phyloP scores from a whole-genome alignment of 2,329 filamentous ascomycete species.

The Dactylonectria estremocensis region DNA sequence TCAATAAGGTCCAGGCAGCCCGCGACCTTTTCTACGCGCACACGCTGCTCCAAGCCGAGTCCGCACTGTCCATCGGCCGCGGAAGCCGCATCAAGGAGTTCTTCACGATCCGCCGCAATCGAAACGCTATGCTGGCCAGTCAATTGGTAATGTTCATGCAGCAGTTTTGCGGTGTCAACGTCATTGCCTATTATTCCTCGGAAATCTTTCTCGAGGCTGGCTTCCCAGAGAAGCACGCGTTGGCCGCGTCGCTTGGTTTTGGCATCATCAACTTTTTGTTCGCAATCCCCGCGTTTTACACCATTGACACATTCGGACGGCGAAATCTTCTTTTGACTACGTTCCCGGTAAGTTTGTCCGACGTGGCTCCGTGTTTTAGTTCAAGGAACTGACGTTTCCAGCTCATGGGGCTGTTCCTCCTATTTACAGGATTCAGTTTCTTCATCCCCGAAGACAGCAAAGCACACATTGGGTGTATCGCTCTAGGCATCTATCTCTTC shows the following conservation, averaged over 20 bases:
- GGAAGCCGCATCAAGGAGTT: constrained; percentile 68
- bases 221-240: constrained; percentile 42
- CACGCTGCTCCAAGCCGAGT: constrained; percentile 71
- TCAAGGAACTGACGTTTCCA: not conserved
- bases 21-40: constrained; percentile 71
- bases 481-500: constrained; percentile 52
- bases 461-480: constrained; percentile 47
- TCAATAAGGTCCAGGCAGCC: constrained; percentile 68
- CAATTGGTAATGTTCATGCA: constrained; percentile 78
- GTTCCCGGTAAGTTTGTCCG: constrained; percentile 44
- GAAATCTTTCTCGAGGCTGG: constrained; percentile 43
- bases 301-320: constrained; percentile 74
- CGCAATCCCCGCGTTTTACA: constrained; percentile 50
- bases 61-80: constrained; percentile 47
- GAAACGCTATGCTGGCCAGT: constrained; percentile 65
- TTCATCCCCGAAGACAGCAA: constrained; percentile 44
- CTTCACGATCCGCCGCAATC: constrained; percentile 73
- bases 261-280: constrained; percentile 75
- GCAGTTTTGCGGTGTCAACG: constrained; percentile 61
- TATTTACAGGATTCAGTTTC: constrained; percentile 57
- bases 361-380: not conserved
- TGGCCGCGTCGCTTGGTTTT: constrained; percentile 50
- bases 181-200: constrained; percentile 49
- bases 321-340: constrained; percentile 64
- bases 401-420: constrained; percentile 70